phyloP scores from a whole-genome alignment of 176 grass and related monocot species.

The Secale cereale region DNA sequence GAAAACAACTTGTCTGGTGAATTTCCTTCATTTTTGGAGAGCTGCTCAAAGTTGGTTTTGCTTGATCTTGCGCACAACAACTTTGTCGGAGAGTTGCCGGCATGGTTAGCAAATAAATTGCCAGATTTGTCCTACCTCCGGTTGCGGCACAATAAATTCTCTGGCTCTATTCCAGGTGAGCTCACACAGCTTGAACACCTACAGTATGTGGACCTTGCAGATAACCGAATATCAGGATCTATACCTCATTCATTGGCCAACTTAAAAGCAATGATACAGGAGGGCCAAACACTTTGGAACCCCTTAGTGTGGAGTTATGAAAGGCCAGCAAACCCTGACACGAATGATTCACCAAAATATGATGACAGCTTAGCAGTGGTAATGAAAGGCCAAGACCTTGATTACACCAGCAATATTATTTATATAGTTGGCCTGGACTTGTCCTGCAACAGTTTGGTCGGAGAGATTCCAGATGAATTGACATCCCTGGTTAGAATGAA shows the following conservation, averaged over 20 bases:
- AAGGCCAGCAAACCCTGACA: neutral
- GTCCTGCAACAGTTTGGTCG: constrained; percentile 26
- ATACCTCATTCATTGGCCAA: neutral
- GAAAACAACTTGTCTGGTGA: neutral
- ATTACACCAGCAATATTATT: neutral
- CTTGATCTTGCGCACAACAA: neutral
- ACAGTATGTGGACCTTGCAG: neutral
- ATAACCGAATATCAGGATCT: neutral
- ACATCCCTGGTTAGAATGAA: neutral
- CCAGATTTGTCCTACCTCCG: neutral
- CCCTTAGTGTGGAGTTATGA: neutral
- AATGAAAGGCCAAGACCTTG: constrained; percentile 3
- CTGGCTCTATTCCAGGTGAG: neutral
- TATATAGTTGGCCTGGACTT: constrained; percentile 26
- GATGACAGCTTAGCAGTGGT: neutral
- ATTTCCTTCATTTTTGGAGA: neutral
- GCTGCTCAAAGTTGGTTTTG: neutral
- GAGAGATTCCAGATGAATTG: constrained; percentile 29
- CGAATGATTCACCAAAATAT: neutral
- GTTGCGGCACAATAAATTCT: neutral
- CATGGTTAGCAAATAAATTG: neutral
- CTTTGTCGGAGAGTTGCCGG: neutral
- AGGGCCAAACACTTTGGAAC: neutral
- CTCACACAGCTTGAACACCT: neutral
- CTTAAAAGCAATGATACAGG: neutral